phyloP scores from a whole-genome alignment of 257 asterid genomes.

The Rauvolfia tetraphylla region DNA sequence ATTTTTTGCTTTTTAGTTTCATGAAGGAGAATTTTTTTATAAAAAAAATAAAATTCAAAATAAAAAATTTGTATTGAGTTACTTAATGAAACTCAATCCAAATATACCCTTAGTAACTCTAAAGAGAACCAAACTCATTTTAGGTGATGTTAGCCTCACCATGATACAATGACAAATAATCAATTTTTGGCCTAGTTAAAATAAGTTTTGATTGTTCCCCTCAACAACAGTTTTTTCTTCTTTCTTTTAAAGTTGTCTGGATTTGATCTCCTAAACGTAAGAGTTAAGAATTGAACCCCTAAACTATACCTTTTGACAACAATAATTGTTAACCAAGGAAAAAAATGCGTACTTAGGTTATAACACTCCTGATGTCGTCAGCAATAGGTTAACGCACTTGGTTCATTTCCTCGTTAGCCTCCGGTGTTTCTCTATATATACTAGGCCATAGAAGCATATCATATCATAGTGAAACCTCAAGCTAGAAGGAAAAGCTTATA shows the following conservation, averaged over 20 bases:
- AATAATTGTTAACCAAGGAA: not conserved
- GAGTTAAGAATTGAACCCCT: too few relatives aligned
- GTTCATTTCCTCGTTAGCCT: not conserved
- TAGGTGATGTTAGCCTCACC: not conserved
- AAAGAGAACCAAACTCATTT: too few relatives aligned
- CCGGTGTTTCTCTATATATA: slow-evolving; percentile 21
- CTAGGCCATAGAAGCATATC: slow-evolving; percentile 3
- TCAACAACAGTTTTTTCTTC: not conserved
- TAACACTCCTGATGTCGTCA: not conserved
- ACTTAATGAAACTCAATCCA: too few relatives aligned
- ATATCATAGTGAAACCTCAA: not conserved
- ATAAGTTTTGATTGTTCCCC: not conserved
- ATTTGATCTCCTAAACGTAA: too few relatives aligned
- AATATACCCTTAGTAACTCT: too few relatives aligned
- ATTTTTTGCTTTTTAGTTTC: too few relatives aligned
- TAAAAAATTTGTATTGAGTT: too few relatives aligned
- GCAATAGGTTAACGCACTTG: too few relatives aligned
- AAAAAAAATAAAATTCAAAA: too few relatives aligned
- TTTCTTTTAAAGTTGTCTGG: not conserved
- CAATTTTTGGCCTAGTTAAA: not conserved
- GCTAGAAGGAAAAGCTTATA: not conserved
- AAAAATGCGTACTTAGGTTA: not conserved
- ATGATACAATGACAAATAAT: not conserved
- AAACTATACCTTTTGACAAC: too few relatives aligned
- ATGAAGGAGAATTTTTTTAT: too few relatives aligned